Base-by-base conservation (phyloP, 2,329 filamentous ascomycete genomes). In the Trichoderma guizhouense region DNA sequence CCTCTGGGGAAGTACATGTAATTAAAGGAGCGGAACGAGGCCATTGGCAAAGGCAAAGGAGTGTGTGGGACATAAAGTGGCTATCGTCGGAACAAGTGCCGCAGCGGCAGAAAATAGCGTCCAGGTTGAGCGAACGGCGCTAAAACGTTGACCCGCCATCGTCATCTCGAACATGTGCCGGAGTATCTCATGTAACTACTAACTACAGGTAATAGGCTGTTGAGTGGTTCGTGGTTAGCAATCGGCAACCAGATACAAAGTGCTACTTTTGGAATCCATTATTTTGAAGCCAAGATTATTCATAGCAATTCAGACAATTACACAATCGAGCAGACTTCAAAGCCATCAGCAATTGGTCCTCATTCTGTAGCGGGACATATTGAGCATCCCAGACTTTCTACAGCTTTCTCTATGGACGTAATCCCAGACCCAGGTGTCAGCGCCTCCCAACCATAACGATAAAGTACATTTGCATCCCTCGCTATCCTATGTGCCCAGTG, bases 391-490 rank as follows among this genome's bases (percentile, higher is more conserved):
- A 72, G 39, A 57, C 64, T 67, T 53, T 69, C 66, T 72, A 71
- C 66, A 67, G 39, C 24, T 66, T 68, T 68, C 28, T 72, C 72
- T 70, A 64, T 71, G 67, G 57, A 71, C 67, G 70, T 70, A 43
- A 63, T 60, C 72, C 51, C 58, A 73, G 61, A 65, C 61, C 70
- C 39, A 55, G 66, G 55, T 62, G 34, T 43, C 66, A 57, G 61
- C 64, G 67, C 60, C 61, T 72, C 61, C 60, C 68, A 68, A 58
- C 43, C 34, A 28, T 36, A 72, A 57, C 53, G 36, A 57, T 74
- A 74, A 66, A 74, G 72, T 74, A 74, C 73, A 74, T 61, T 63
- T 72, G 39, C 71, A 65, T 62, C 67, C 70, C 58, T 61, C 51
- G 26, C 63, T 36, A 9, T 51, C 72, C 66, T 68, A 71, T 73